Evolutionary conservation across 768 basidiomycete genomes (phyloP).

Genomic region (Auricularia heimuer): DNA sequence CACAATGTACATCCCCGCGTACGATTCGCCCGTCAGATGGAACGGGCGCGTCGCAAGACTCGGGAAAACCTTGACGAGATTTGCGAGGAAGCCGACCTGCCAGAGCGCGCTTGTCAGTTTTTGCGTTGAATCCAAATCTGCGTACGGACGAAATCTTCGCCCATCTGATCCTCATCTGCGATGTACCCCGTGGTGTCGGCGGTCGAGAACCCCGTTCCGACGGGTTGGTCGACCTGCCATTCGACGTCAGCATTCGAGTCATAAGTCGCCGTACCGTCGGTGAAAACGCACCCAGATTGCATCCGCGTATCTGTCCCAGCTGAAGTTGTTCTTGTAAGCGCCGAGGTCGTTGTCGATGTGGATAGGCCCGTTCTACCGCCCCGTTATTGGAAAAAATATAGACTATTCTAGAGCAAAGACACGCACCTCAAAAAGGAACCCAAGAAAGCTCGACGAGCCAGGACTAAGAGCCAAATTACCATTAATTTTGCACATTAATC

Average conservation of each 20-base stretch:
- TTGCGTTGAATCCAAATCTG: conserved; percentile 1
- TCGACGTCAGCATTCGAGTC: conserved; percentile 18
- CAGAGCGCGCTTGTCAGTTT: conserved; percentile 5
- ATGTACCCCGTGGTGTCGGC: conserved; percentile 52
- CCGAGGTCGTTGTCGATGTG: conserved; percentile 43
- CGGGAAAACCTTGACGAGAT: conserved; percentile 69
- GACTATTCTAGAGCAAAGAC: too few relatives aligned
- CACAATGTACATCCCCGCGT: conserved; percentile 64
- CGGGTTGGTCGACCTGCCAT: conserved; percentile 69
- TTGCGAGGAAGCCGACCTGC: conserved; percentile 62
- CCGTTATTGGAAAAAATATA: too few relatives aligned
- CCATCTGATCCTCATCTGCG: conserved; percentile 57
- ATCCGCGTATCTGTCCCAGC: conserved; percentile 53
- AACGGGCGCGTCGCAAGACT: conserved; percentile 56
- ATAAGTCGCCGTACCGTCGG: neutral
- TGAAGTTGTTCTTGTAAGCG: conserved; percentile 39
- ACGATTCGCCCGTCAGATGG: conserved; percentile 63
- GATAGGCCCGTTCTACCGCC: conserved; percentile 52
- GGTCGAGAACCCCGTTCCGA: conserved; percentile 50
- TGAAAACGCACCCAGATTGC: neutral
- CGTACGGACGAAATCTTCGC: conserved; percentile 34
- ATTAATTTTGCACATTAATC: too few relatives aligned
- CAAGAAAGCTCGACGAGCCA: conserved; percentile 60
- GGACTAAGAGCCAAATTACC: conserved; percentile 29
- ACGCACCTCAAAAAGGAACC: conserved; percentile 46